Evolutionary conservation across 163 green algal genomes (phyloP), one percentile per base, ranked within the genome.

Genomic region (Volvox carteri): DNA sequence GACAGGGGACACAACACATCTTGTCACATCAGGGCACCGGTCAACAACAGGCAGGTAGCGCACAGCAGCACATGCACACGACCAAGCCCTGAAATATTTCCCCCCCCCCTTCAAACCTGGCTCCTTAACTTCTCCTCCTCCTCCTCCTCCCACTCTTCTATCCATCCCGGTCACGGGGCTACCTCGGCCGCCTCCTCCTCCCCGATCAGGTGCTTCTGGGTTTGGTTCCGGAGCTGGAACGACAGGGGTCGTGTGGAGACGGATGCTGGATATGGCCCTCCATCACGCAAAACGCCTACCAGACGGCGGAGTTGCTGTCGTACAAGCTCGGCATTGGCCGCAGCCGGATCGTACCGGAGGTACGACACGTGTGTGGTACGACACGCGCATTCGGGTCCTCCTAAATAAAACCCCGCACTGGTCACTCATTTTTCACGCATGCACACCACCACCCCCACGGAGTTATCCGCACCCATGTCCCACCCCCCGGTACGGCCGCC

Each of bases 191-290:
- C 33, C 5, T 8, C 37, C 16, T 35, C 9, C 70, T 50, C 33
- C 21, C 16, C 11, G 9, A 3, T 0, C 48, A 88, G 83, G 83
- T 88, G 83, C 50, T 88, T 0, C 35, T 39, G 28, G 83, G 83
- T 21, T 14, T 83, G 46, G 6, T 74, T 4, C 68, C 68, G 18
- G 50, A 50, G 23, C 70, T 88, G 83, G 68, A 83, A 50, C 4
- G 23, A 3, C 35, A 83, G 35, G 83, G 83, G 65, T 35, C 70
- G 4, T 81, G 83, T 28, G 8, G 2, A 0, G 83, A 88, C 52
- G 80, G 75, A 50, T 95, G 91, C 90, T 98, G 96, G 95, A 70
- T 98, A 3, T 98, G 96, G 96, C 96, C 96, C 37, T 95, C 86
- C 70, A 98, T 98, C 67, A 96, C 95, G 4, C 93, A 96, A 78